These are phyloP conservation scores for Inga oerstediana DNA, from an alignment of 306 rosid genomes.

Conservation along the genomic window DNA sequence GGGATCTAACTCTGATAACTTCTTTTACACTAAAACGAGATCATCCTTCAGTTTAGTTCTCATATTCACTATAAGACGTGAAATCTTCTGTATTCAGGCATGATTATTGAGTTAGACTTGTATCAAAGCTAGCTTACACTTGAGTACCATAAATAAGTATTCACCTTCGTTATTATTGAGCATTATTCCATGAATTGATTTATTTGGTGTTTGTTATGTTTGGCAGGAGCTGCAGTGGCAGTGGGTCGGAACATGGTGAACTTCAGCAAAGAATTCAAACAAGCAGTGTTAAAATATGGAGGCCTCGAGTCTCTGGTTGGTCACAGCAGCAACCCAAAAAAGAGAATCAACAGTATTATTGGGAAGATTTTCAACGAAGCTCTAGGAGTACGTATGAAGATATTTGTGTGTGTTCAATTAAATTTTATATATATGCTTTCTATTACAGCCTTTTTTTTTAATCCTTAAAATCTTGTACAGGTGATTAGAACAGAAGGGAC, in stretches of 20 bases:
- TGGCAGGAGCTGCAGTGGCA: neutral
- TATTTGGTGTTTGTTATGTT: neutral
- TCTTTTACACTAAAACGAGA: no score
- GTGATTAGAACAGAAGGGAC: neutral
- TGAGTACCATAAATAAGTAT: neutral
- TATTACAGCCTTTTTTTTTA: neutral
- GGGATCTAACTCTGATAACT: no score
- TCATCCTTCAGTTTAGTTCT: neutral
- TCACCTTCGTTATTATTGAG: neutral
- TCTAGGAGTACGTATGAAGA: neutral
- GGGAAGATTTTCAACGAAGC: neutral
- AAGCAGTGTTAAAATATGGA: neutral
- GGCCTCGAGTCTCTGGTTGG: neutral
- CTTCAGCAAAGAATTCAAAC: neutral
- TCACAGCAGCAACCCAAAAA: neutral
- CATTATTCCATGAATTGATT: neutral
- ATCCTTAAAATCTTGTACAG: neutral
- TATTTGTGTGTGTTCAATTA: neutral
- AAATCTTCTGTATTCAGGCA: neutral
- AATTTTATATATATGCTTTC: neutral
- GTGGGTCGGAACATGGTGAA: neutral
- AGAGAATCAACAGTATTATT: neutral
- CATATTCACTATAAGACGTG: neutral
- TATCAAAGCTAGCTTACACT: neutral
- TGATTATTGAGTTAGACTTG: neutral